Evolutionary conservation across 1,284 basidiomycete species (phyloP).

Genomic region (Cutaneotrichosporon cavernicola): DNA sequence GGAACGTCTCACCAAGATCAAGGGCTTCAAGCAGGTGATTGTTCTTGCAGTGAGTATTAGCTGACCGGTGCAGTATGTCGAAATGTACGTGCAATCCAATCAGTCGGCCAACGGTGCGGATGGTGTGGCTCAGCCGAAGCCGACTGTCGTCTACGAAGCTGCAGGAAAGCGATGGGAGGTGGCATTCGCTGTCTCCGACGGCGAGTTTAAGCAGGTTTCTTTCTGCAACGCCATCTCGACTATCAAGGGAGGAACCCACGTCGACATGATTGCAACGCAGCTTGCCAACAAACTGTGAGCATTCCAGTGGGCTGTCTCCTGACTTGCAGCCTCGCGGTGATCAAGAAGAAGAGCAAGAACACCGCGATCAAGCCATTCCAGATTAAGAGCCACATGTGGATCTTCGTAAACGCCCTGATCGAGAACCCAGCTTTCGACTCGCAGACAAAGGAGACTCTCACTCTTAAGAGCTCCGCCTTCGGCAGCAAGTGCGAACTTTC

Average conservation of each 20-base stretch:
- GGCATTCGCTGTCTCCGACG: constrained; percentile 86
- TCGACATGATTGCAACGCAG: constrained; percentile 82
- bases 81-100: constrained; percentile 76
- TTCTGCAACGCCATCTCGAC: constrained; percentile 99
- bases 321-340: constrained; percentile 62
- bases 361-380: constrained; percentile 88
- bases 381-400: constrained; percentile 97
- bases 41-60: background rate
- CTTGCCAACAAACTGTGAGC: constrained; percentile 71
- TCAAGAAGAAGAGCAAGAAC: constrained; percentile 95
- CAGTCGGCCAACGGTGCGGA: constrained; percentile 65
- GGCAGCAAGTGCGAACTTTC: constrained; percentile 80
- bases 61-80: constrained; percentile 66
- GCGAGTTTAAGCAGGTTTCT: constrained; percentile 87
- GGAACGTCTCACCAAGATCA: constrained; percentile 80
- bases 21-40: constrained; percentile 80
- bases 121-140: constrained; percentile 67
- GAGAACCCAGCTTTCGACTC: constrained; percentile 99
- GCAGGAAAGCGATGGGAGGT: constrained; percentile 85
- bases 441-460: constrained; percentile 97
- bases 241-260: constrained; percentile 94
- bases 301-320: background rate
- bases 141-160: constrained; percentile 77
- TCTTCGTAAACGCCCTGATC: constrained; percentile 94
- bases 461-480: constrained; percentile 84